Conservation (phyloP, 2,329 filamentous ascomycete species). For the Colletotrichum salicis region DNA sequence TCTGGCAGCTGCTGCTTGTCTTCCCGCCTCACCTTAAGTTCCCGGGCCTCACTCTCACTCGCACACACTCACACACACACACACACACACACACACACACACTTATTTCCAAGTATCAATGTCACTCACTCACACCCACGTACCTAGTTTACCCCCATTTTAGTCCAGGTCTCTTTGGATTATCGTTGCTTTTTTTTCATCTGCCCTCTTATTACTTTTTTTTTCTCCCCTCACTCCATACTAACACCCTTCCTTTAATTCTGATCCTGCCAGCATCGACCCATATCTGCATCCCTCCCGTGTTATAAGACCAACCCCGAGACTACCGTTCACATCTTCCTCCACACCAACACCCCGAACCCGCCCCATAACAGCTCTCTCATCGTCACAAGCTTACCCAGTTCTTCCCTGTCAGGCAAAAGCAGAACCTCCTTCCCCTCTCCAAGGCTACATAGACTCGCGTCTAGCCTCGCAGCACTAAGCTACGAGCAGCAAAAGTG, state of each 20-base stretch:
- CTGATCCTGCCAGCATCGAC: constrained; percentile 24
- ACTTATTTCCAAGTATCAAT: neutral
- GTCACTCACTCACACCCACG: neutral
- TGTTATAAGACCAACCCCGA: constrained; percentile 34
- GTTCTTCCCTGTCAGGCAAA: constrained; percentile 16
- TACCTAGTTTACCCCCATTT: constrained; percentile 22
- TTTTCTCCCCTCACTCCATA: constrained; percentile 11
- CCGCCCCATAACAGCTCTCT: constrained; percentile 29
- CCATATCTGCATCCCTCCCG: constrained; percentile 32
- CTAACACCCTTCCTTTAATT: neutral
- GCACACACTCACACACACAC: neutral
- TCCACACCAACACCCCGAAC: constrained; percentile 28
- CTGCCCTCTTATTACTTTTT: constrained; percentile 18
- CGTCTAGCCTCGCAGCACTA: constrained; percentile 31
- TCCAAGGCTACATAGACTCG: constrained; percentile 26
- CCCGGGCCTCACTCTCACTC: neutral
- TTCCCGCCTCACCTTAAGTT: constrained; percentile 32
- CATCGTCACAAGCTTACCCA: constrained; percentile 30
- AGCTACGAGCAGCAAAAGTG: constrained; percentile 28
- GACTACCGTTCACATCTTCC: constrained; percentile 28
- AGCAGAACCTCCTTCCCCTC: constrained; percentile 20
- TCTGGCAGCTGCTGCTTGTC: neutral
- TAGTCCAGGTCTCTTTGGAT: constrained; percentile 16
- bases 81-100: too few species aligned
- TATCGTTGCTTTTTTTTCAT: constrained; percentile 26